These are phyloP conservation scores for Macrophomina phaseolina DNA, from an alignment of 2,329 filamentous ascomycete genomes.

Conservation along the genomic window DNA sequence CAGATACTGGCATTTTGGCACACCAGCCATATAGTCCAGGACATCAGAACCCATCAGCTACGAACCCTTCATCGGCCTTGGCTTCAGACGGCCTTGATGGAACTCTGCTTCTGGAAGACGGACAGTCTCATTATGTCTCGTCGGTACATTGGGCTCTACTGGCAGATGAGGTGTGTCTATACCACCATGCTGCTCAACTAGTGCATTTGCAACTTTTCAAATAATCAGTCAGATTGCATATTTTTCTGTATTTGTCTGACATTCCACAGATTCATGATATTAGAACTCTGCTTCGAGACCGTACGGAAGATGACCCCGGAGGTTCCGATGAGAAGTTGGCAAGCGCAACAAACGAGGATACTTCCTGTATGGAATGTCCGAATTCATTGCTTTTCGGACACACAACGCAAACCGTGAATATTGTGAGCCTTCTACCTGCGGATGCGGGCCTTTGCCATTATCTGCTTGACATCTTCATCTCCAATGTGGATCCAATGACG, in stretches of 20 bases:
- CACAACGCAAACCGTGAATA: too few relatives aligned
- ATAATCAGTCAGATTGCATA: too few relatives aligned
- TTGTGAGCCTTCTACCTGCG: conserved; percentile 37
- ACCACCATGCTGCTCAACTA: neutral
- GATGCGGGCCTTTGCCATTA: conserved; percentile 39
- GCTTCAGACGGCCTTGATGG: conserved; percentile 43
- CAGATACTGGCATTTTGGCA: neutral
- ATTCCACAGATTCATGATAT: conserved; percentile 44
- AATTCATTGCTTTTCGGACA: neutral
- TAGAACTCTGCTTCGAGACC: conserved; percentile 41
- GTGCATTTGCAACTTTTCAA: neutral
- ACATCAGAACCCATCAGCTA: neutral
- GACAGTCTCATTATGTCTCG: conserved; percentile 44
- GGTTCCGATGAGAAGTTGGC: conserved; percentile 28
- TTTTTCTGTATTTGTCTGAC: neutral
- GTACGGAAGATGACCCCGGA: conserved; percentile 11
- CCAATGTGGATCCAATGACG: conserved; percentile 45
- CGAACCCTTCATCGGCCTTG: conserved; percentile 36
- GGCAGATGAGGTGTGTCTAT: conserved; percentile 36
- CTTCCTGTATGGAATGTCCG: neutral
- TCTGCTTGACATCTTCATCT: conserved; percentile 43
- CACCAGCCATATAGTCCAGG: neutral
- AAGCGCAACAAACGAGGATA: neutral
- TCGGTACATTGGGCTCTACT: neutral
- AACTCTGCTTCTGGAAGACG: conserved; percentile 42